A percentile compares a stretch with the other conserved stretches of the same genome.
Evolutionary conservation across 2,329 filamentous ascomycete genomes (phyloP).

Genomic region (Ustilaginoidea virens): DNA sequence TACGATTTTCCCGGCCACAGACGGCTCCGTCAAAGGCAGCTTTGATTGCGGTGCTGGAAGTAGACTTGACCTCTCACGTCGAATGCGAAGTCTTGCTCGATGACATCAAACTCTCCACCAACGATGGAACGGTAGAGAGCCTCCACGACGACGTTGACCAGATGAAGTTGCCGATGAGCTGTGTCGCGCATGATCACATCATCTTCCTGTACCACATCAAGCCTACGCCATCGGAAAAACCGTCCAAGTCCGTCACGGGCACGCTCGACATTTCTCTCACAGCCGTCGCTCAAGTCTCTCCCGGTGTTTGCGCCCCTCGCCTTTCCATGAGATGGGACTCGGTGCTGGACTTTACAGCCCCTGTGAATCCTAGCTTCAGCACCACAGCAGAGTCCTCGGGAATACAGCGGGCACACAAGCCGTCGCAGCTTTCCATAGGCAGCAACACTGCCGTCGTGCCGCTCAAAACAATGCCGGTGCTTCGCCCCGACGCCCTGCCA

Average conservation of each 20-base stretch:
- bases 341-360: slow-evolving; percentile 51
- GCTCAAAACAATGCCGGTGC: slow-evolving; percentile 40
- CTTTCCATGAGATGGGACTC: slow-evolving; percentile 55
- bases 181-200: slow-evolving; percentile 58
- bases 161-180: slow-evolving; percentile 37
- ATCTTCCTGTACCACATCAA: slow-evolving; percentile 57
- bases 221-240: slow-evolving; percentile 30
- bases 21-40: slow-evolving; percentile 40
- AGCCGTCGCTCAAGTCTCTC: slow-evolving; percentile 40
- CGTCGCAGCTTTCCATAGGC: slow-evolving; percentile 46
- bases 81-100: slow-evolving; percentile 50
- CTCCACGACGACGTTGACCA: slow-evolving; percentile 33
- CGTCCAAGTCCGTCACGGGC: slow-evolving; percentile 29
- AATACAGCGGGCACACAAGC: slow-evolving; percentile 45
- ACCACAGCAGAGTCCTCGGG: slow-evolving; percentile 31
- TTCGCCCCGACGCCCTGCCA: slow-evolving; percentile 44
- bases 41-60: slow-evolving; percentile 54
- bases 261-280: slow-evolving; percentile 45
- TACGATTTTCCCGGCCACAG: slow-evolving; percentile 54
- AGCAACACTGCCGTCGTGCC: slow-evolving; percentile 36
- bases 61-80: slow-evolving; percentile 58
- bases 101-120: slow-evolving; percentile 39
- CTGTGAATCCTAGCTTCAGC: slow-evolving; percentile 48
- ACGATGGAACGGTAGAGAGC: slow-evolving; percentile 42
- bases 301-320: slow-evolving; percentile 41